Evolutionary conservation across 441 rosid genomes (phyloP).

Genomic region (Pelargonium fulgidum): DNA sequence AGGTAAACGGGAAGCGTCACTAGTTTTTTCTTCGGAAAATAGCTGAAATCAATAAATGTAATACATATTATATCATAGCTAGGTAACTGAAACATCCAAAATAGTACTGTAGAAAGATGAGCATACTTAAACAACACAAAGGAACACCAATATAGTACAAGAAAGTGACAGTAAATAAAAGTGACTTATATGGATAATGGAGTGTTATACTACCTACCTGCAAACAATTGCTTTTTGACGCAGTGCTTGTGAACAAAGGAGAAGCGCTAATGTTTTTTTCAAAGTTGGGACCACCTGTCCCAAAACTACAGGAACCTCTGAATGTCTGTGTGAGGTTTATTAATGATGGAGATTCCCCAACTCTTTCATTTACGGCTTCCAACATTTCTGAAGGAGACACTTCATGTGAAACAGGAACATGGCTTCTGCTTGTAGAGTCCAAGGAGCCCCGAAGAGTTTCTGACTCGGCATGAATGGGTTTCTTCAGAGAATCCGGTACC

Average conservation of each 20-base stretch:
- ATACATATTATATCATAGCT: neutral
- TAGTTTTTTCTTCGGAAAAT: slow-evolving; percentile 29
- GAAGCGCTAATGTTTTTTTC: slow-evolving; percentile 14
- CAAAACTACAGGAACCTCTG: slow-evolving; percentile 17
- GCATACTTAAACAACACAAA: slow-evolving; percentile 6
- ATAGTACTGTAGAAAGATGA: neutral
- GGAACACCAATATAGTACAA: neutral
- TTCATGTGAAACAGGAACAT: slow-evolving; percentile 22
- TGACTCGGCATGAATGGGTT: slow-evolving; percentile 18
- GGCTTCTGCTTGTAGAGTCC: slow-evolving; percentile 27
- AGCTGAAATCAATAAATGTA: slow-evolving; percentile 27
- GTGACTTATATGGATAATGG: neutral
- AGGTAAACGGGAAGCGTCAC: slow-evolving; percentile 9
- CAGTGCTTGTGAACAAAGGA: slow-evolving; percentile 13
- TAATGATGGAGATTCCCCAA: slow-evolving; percentile 16
- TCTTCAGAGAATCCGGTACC: slow-evolving; percentile 18
- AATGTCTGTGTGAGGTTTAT: slow-evolving; percentile 12
- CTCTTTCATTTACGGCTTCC: slow-evolving; percentile 15
- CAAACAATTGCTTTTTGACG: slow-evolving; percentile 28
- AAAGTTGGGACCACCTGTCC: slow-evolving; percentile 15
- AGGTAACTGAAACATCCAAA: slow-evolving; percentile 1
- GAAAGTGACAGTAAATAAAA: neutral
- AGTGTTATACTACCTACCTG: slow-evolving; percentile 27
- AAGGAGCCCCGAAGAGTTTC: slow-evolving; percentile 21
- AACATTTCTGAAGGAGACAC: slow-evolving; percentile 15